phyloP scores from a whole-genome alignment of 768 basidiomycete species.

The Agrocybe pediades region DNA sequence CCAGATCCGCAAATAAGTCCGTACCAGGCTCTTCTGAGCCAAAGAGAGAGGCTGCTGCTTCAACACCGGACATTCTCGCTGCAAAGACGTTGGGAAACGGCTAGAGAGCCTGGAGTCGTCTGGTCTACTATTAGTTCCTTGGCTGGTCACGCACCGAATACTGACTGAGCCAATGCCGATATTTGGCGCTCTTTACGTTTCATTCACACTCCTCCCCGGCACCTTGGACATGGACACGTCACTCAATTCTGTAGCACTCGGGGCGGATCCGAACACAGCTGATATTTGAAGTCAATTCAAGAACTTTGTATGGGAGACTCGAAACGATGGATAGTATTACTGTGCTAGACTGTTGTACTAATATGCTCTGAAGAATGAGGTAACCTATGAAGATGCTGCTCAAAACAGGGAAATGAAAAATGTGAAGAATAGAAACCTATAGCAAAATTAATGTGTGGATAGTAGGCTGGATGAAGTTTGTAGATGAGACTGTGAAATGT shows the following conservation, averaged over 20 bases:
- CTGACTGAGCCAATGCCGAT: conserved; percentile 18
- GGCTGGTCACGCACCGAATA: background rate
- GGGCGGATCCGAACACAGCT: no score
- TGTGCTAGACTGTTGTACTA: no score
- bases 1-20: conserved; percentile 68
- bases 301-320: no score
- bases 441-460: no score
- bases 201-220: conserved; percentile 7
- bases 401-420: no score
- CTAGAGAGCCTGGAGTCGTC: background rate
- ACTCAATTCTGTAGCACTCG: conserved; percentile 6
- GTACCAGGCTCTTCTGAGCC: conserved; percentile 60
- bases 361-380: no score
- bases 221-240: conserved; percentile 34
- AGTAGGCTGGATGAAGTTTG: no score
- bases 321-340: no score
- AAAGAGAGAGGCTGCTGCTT: conserved; percentile 84
- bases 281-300: no score
- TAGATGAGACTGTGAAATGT: no score
- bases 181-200: conserved; percentile 40
- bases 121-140: conserved; percentile 3
- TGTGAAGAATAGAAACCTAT: no score
- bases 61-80: conserved; percentile 59
- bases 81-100: conserved; percentile 1
- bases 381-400: no score